Evolutionary conservation across 139 green algal species (phyloP).

Genomic region (Asterochloris sp.): DNA sequence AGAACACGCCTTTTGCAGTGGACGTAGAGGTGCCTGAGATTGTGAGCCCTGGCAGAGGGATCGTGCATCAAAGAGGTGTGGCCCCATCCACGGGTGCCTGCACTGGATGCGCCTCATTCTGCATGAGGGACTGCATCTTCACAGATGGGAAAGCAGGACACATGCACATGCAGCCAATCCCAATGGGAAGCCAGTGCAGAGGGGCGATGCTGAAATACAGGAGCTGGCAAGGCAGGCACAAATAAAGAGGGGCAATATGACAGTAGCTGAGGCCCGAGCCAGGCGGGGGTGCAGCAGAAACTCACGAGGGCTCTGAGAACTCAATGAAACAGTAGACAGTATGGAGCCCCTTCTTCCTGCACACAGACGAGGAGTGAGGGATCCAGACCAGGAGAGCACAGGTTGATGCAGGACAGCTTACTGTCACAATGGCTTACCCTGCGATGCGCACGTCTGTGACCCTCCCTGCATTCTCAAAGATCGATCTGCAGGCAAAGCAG

Average conservation of each 20-base stretch:
- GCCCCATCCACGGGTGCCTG: too few relatives aligned
- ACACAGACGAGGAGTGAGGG: neutral
- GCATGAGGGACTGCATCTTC: too few relatives aligned
- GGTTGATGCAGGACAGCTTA: neutral
- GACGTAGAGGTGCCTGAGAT: neutral
- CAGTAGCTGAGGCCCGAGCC: neutral
- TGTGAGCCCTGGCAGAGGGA: neutral
- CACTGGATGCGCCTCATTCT: too few relatives aligned
- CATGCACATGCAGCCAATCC: too few relatives aligned
- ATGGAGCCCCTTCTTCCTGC: constrained; percentile 21
- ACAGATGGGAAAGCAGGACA: too few relatives aligned
- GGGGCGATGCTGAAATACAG: neutral
- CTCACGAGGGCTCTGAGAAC: constrained; percentile 15
- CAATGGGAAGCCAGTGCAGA: neutral
- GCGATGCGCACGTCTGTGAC: constrained; percentile 17
- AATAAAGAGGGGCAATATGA: neutral
- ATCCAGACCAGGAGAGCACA: neutral
- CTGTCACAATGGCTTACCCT: constrained; percentile 5
- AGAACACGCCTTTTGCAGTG: neutral
- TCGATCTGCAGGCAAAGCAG: neutral
- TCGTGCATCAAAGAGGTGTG: neutral
- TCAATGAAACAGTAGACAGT: constrained; percentile 26
- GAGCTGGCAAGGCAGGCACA: neutral
- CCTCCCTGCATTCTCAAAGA: constrained; percentile 22
- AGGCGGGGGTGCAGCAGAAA: neutral